These are phyloP conservation scores for Fusarium albidum DNA, from an alignment of 2,329 filamentous ascomycete genomes.

Conservation along the genomic window DNA sequence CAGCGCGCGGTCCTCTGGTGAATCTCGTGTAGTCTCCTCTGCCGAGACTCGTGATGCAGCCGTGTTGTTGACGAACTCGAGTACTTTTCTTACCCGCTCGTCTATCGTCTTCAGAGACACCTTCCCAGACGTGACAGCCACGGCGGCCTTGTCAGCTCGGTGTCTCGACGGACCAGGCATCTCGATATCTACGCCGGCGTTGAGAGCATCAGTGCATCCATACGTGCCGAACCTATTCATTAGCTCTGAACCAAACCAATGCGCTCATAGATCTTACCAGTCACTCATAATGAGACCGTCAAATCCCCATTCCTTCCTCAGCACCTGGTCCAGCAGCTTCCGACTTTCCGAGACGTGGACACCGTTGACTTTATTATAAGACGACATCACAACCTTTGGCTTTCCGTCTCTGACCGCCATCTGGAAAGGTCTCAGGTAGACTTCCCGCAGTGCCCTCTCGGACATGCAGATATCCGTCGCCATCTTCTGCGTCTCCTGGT, in stretches of 20 bases:
- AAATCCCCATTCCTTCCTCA: slow-evolving; percentile 20
- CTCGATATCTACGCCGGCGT: slow-evolving; percentile 20
- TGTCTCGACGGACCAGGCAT: slow-evolving; percentile 24
- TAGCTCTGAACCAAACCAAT: background rate
- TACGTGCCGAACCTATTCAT: slow-evolving; percentile 23
- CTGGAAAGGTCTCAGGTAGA: slow-evolving; percentile 71
- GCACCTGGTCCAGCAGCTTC: slow-evolving; percentile 10
- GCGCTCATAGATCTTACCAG: slow-evolving; percentile 7
- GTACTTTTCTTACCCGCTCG: slow-evolving; percentile 8
- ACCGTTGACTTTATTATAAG: slow-evolving; percentile 58
- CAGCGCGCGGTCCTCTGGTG: slow-evolving; percentile 9
- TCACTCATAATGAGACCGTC: slow-evolving; percentile 28
- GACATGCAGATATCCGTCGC: slow-evolving; percentile 55
- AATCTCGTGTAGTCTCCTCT: slow-evolving; percentile 21
- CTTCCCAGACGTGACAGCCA: slow-evolving; percentile 17
- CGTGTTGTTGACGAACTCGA: slow-evolving; percentile 7
- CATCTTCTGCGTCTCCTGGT: slow-evolving; percentile 59
- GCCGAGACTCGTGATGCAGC: slow-evolving; percentile 3
- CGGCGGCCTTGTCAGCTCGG: slow-evolving; percentile 4
- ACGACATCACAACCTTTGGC: slow-evolving; percentile 65
- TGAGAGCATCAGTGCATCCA: slow-evolving; percentile 12
- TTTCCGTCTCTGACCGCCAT: slow-evolving; percentile 64
- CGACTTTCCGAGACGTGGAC: slow-evolving; percentile 20
- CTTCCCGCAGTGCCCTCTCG: slow-evolving; percentile 66
- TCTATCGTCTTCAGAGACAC: slow-evolving; percentile 1